Base-by-base conservation (phyloP, 2,329 filamentous ascomycete species). In the Curvularia verruculosa region DNA sequence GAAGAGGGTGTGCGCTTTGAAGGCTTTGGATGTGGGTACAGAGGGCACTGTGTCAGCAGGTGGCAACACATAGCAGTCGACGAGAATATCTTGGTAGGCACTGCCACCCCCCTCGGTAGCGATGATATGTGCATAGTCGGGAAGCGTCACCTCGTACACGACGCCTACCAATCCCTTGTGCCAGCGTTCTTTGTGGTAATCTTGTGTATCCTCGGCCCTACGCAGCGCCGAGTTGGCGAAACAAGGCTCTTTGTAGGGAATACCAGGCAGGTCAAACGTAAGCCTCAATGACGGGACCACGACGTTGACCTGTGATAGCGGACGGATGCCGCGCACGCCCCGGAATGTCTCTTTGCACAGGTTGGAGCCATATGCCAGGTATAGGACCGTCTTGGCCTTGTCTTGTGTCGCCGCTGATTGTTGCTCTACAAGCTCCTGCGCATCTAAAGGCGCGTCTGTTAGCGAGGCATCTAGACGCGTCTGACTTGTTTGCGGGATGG, bases 221-320 rank as follows among this genome's bases (percentile, higher is more conserved):
- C 89, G 85, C 50, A 83, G 82, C 15, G 83, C 84, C 2, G 89
- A 89, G 69, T 96, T 96, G 55, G 92, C 92, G 74, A 98, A 97
- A 75, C 94, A 96, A 0, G 95, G 94, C 77, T 98, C 95, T 12
- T 78, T 72, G 78, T 98, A 98, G 0, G 95, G 91, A 0, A 97
- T 71, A 1, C 92, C 94, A 0, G 92, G 86, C 0, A 98, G 84
- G 72, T 95, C 89, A 75, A 99, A 97, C 6, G 88, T 90, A 50
- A 99, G 81, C 48, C 85, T 83, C 46, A 98, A 81, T 5, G 85
- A 84, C 0, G 95, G 95, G 2, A 92, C 91, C 5, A 89, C 85
- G 7, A 96, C 94, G 70, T 92, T 92, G 70, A 93, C 79, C 61
- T 90, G 85, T 37, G 91, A 92, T 13, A 98, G 69, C 0, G 95